These are phyloP conservation scores for Aphanocladium album DNA, from an alignment of 2,329 filamentous ascomycete genomes.

Conservation along the genomic window DNA sequence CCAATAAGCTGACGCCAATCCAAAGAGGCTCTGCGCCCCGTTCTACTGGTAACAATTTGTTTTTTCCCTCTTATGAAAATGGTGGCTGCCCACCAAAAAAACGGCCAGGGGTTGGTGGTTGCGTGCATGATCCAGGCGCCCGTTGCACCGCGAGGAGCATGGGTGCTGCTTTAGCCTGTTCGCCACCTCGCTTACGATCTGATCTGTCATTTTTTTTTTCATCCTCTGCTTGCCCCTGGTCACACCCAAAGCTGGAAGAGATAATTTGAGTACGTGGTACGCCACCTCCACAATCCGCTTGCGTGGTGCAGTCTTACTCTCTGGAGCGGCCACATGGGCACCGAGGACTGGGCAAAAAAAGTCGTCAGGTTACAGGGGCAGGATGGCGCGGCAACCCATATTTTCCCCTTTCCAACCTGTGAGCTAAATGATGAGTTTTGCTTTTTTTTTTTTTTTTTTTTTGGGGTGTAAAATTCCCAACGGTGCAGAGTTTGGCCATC, in stretches of 20 bases:
- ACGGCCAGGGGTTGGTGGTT: not conserved
- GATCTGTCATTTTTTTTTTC: not conserved
- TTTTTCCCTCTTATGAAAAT: too few relatives aligned
- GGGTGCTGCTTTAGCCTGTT: not conserved
- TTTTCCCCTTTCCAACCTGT: not conserved
- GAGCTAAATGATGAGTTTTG: not conserved
- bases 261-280: not conserved
- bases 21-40: not conserved
- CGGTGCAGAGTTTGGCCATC: not conserved
- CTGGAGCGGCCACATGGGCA: conserved; percentile 2
- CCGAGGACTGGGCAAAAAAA: too few relatives aligned
- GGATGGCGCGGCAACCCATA: too few relatives aligned
- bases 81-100: too few relatives aligned
- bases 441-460: not conserved
- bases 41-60: too few relatives aligned
- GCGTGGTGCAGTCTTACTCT: not conserved
- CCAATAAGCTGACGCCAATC: not conserved
- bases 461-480: not conserved
- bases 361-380: too few relatives aligned
- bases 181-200: not conserved
- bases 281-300: conserved; percentile 4
- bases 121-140: not conserved
- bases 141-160: not conserved
- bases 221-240: not conserved
- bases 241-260: too few relatives aligned